phyloP scores from a whole-genome alignment of 371 early-diverging fungal species.

The Mortierella sp. region DNA sequence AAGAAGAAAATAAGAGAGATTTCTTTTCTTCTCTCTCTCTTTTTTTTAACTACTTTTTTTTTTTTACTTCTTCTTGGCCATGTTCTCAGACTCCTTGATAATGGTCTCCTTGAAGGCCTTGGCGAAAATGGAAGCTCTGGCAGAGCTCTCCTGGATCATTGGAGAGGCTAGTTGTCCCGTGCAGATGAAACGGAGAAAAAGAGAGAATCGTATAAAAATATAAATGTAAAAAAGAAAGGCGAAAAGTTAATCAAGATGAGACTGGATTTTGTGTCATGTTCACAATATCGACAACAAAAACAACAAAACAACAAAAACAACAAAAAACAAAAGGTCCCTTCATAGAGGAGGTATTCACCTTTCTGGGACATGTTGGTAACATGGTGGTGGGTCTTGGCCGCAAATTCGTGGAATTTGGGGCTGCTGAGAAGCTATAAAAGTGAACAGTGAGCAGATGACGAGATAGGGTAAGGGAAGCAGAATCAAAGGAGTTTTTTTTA shows the following conservation, averaged over 20 bases:
- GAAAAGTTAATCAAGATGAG: background rate
- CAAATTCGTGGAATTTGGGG: slow-evolving; percentile 51
- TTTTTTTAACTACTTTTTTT: background rate
- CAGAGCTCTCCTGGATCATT: slow-evolving; percentile 37
- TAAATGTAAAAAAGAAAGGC: background rate
- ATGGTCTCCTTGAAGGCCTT: slow-evolving; percentile 54
- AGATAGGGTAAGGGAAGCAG: too few relatives aligned
- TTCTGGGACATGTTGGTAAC: slow-evolving; percentile 42
- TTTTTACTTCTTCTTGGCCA: slow-evolving; percentile 48
- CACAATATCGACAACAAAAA: too few relatives aligned
- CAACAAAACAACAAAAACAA: background rate
- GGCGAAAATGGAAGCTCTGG: slow-evolving; percentile 42
- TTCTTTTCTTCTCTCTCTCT: background rate
- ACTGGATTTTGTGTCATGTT: background rate
- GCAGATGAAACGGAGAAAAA: background rate
- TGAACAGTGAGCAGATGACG: too few relatives aligned
- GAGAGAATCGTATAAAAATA: background rate
- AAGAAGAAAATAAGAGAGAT: too few relatives aligned
- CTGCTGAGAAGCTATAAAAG: slow-evolving; percentile 37
- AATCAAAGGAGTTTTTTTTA: too few relatives aligned
- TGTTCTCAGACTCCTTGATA: slow-evolving; percentile 51
- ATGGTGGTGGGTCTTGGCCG: slow-evolving; percentile 51
- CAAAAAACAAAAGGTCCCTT: background rate
- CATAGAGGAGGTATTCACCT: slow-evolving; percentile 25
- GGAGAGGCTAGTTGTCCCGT: slow-evolving; percentile 18